A percentile compares a stretch with the other conserved stretches of the same genome.
Evolutionary conservation across 208 protist genomes (phyloP).

Genomic region (Novymonas esmeraldas): DNA sequence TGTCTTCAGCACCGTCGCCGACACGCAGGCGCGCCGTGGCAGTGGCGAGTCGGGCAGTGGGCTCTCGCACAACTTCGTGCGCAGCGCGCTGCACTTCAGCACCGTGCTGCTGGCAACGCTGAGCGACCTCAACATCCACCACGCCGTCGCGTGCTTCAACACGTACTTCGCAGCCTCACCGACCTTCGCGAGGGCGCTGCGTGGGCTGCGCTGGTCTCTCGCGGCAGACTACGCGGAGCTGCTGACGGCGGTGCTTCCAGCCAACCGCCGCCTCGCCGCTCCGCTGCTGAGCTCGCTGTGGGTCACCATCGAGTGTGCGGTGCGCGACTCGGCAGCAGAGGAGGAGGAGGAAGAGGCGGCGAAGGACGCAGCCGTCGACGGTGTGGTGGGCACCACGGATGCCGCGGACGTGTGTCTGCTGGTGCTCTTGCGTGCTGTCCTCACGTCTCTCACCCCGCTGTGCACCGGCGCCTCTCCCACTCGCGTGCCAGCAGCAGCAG

Average conservation of each 20-base stretch:
- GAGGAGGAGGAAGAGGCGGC: not conserved
- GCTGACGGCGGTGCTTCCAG: constrained; percentile 14
- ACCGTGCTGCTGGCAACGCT: constrained; percentile 48
- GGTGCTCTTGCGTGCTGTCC: constrained; percentile 18
- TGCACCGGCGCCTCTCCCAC: not conserved
- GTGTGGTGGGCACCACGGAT: not conserved
- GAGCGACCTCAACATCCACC: constrained; percentile 49
- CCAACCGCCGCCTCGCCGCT: constrained; percentile 12
- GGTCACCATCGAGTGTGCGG: constrained; percentile 17
- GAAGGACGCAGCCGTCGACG: not conserved
- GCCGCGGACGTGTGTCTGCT: constrained; percentile 16
- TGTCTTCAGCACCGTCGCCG: constrained; percentile 2
- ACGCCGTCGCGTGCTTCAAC: constrained; percentile 37
- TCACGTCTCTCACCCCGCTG: constrained; percentile 7
- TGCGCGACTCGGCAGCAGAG: constrained; percentile 17
- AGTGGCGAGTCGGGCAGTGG: not conserved
- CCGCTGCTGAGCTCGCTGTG: constrained; percentile 18
- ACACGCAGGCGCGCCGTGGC: not conserved
- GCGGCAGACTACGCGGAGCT: constrained; percentile 21
- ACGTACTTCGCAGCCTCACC: constrained; percentile 24
- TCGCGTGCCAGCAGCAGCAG: too few relatives aligned
- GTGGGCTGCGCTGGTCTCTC: constrained; percentile 14
- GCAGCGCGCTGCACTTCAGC: constrained; percentile 37
- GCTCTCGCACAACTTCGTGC: constrained; percentile 3
- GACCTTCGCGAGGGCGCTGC: constrained; percentile 13